Conservation (phyloP, 164 flowering plant genomes). For the Euptelea pleiosperma region DNA sequence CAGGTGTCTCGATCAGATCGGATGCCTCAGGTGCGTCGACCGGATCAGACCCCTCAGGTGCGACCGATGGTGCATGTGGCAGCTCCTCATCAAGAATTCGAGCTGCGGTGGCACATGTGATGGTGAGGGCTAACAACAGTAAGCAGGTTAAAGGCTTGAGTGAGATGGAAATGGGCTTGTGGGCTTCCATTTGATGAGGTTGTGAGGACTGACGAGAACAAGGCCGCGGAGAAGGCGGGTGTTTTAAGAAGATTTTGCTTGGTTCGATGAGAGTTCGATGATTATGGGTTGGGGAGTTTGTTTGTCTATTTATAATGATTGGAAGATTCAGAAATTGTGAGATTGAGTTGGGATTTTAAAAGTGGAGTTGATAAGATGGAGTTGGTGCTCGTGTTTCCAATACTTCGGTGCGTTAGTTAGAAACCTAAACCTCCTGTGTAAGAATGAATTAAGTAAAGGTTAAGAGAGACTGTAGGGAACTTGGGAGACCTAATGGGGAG, state of each 20-base stretch:
- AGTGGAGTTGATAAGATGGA: conserved; percentile 43
- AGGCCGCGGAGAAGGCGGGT: neutral
- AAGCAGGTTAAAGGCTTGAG: conserved; percentile 24
- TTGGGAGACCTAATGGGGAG: too few relatives aligned
- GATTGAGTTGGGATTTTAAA: neutral
- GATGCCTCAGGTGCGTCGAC: conserved; percentile 6
- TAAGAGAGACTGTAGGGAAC: too few relatives aligned
- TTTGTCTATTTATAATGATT: conserved; percentile 19
- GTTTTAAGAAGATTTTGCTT: neutral
- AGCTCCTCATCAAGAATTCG: conserved; percentile 48
- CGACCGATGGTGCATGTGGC: conserved; percentile 17
- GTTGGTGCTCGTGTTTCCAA: conserved; percentile 21
- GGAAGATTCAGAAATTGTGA: neutral
- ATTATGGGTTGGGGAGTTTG: conserved; percentile 6
- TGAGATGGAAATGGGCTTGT: conserved; percentile 10
- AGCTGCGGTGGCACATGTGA: conserved; percentile 36
- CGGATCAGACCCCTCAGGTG: conserved; percentile 5
- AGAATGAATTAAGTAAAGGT: too few relatives aligned
- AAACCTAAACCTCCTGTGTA: conserved; percentile 17
- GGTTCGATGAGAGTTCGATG: conserved; percentile 1
- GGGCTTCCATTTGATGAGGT: conserved; percentile 30
- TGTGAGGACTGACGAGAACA: conserved; percentile 32
- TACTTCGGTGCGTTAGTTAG: conserved; percentile 28
- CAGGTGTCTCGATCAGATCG: conserved; percentile 5
- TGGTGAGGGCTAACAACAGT: conserved; percentile 33